Conservation (phyloP, 345 rosid species). For the Syzygium grande region DNA sequence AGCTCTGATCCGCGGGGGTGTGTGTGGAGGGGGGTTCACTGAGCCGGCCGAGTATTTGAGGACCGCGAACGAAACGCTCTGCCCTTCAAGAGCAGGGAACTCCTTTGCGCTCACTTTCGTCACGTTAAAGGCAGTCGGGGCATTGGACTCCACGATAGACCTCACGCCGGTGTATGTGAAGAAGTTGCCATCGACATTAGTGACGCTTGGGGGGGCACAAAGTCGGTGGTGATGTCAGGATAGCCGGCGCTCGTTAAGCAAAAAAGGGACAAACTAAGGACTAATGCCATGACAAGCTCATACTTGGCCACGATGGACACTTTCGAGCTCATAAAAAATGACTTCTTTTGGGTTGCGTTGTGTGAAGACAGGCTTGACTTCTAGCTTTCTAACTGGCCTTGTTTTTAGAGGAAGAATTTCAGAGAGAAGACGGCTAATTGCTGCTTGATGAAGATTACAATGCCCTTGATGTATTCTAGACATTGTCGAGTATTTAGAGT, state of each 20-base stretch:
- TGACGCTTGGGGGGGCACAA: not conserved
- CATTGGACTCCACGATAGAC: not conserved
- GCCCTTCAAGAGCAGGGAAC: conserved; percentile 11
- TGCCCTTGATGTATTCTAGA: not conserved
- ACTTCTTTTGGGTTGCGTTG: not conserved
- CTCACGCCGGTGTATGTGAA: conserved; percentile 7
- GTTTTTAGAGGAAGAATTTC: not conserved
- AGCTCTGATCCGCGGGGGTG: conserved; percentile 16
- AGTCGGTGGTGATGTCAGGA: conserved; percentile 13
- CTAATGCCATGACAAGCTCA: not conserved
- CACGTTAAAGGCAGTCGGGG: not conserved
- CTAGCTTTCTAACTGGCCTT: not conserved
- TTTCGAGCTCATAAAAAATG: not conserved
- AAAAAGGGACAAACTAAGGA: not conserved
- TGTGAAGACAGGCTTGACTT: not conserved
- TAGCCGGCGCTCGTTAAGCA: not conserved
- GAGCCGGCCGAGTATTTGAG: conserved; percentile 1
- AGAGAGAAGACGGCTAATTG: not conserved
- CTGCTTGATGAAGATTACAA: not conserved
- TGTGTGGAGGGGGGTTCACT: no score
- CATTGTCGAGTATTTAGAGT: no score
- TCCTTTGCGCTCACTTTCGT: conserved; percentile 4
- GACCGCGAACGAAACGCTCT: conserved; percentile 9
- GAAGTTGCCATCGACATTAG: not conserved
- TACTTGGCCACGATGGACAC: not conserved